A percentile compares a stretch with the other conserved stretches of the same genome.
These are phyloP conservation scores for Linaria vulgaris DNA, from an alignment of 257 asterid species.

Conservation along the genomic window DNA sequence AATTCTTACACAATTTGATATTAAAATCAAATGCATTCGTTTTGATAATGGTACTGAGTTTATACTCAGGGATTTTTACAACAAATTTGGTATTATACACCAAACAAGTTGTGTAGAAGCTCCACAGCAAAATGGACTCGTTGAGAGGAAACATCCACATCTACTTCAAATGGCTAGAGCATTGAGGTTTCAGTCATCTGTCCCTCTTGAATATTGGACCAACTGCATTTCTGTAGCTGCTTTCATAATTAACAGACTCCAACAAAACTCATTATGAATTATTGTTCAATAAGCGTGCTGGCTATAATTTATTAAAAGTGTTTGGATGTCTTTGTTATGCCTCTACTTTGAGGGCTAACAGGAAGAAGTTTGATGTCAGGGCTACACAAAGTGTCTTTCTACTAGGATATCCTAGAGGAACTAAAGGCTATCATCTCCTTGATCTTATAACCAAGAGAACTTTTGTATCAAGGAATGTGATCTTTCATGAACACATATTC, in stretches of 20 bases:
- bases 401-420: too few relatives aligned
- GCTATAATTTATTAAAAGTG: too few relatives aligned
- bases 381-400: too few relatives aligned
- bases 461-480: too few relatives aligned
- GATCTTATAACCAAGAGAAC: too few relatives aligned
- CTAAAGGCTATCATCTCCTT: too few relatives aligned
- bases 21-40: background rate
- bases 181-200: background rate
- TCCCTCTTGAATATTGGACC: background rate
- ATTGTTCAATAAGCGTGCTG: too few relatives aligned
- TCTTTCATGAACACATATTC: too few relatives aligned
- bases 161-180: background rate
- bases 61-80: background rate
- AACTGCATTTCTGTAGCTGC: background rate
- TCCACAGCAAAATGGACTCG: background rate
- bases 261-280: too few relatives aligned
- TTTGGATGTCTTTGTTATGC: too few relatives aligned
- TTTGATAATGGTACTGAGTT: background rate
- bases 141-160: slow-evolving; percentile 9
- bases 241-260: background rate
- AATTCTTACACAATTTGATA: background rate
- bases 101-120: background rate
- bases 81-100: background rate
- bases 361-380: too few relatives aligned
- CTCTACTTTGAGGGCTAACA: too few relatives aligned